A percentile compares a stretch with the other conserved stretches of the same genome.
Conservation (phyloP, 352 stramenopile species). For the Phytopythium chamaehyphon region DNA sequence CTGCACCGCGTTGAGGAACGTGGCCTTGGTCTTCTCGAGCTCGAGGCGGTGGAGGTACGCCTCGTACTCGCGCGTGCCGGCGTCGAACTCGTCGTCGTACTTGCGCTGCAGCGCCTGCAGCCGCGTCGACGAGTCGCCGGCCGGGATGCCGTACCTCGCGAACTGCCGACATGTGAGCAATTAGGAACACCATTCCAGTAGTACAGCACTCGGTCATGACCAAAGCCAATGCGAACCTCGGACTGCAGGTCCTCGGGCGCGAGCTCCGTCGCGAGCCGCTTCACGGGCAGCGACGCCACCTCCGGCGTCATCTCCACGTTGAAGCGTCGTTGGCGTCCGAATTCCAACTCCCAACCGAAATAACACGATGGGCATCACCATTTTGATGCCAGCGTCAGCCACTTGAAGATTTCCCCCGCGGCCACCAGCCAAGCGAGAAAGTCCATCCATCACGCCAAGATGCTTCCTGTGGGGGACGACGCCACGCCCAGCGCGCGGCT, state of each 20-base stretch:
- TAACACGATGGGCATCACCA: neutral
- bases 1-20: conserved; percentile 36
- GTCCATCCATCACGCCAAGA: neutral
- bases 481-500: conserved; percentile 9
- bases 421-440: neutral
- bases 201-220: neutral
- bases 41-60: conserved; percentile 28
- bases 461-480: neutral
- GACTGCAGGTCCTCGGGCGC: conserved; percentile 50
- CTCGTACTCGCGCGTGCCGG: conserved; percentile 28
- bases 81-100: conserved; percentile 65
- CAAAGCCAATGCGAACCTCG: conserved; percentile 50
- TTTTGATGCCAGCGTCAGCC: neutral
- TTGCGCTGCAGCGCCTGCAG: conserved; percentile 43
- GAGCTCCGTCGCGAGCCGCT: conserved; percentile 40
- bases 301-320: conserved; percentile 10
- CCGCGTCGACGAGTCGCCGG: conserved; percentile 35
- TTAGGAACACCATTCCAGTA: no score
- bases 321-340: conserved; percentile 8
- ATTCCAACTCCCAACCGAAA: neutral
- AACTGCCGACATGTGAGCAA: no score
- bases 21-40: conserved; percentile 42
- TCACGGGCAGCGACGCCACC: conserved; percentile 20
- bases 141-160: conserved; percentile 41
- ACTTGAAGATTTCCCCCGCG: neutral